Evolutionary conservation across 2,329 filamentous ascomycete genomes (phyloP).

Genomic region (Aspergillus viridinutans): DNA sequence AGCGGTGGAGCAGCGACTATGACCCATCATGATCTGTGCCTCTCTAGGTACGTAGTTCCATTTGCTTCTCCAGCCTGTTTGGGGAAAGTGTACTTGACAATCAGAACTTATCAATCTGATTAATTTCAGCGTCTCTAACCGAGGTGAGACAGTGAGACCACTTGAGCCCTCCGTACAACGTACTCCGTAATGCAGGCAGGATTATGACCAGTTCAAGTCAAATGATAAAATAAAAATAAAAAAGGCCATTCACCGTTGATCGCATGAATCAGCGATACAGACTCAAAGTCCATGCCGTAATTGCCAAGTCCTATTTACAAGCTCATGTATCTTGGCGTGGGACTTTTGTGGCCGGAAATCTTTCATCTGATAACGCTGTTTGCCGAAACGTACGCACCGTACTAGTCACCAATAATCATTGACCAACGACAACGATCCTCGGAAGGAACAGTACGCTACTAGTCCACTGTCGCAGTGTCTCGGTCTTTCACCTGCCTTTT

Average conservation of each 20-base stretch:
- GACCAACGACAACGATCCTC: neutral
- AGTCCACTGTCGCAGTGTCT: neutral
- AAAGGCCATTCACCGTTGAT: neutral
- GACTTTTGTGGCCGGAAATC: conserved; percentile 1
- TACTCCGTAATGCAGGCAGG: neutral
- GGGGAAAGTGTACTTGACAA: neutral
- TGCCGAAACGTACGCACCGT: too few relatives aligned
- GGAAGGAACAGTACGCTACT: neutral
- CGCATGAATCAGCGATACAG: neutral
- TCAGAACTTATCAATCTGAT: neutral
- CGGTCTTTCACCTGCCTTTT: neutral
- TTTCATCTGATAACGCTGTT: conserved; percentile 13
- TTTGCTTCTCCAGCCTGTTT: neutral
- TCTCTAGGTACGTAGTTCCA: neutral
- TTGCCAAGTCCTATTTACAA: neutral
- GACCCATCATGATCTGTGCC: too few relatives aligned
- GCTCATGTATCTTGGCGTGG: conserved; percentile 2
- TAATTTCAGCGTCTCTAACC: neutral
- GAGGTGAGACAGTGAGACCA: neutral
- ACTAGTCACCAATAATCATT: neutral
- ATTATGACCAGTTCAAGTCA: neutral
- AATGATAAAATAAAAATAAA: neutral
- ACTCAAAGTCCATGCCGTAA: neutral
- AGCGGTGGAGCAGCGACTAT: neutral
- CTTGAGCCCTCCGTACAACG: neutral